These are phyloP conservation scores for Mikania micrantha DNA, from an alignment of 129 eudicot genomes.

Conservation along the genomic window DNA sequence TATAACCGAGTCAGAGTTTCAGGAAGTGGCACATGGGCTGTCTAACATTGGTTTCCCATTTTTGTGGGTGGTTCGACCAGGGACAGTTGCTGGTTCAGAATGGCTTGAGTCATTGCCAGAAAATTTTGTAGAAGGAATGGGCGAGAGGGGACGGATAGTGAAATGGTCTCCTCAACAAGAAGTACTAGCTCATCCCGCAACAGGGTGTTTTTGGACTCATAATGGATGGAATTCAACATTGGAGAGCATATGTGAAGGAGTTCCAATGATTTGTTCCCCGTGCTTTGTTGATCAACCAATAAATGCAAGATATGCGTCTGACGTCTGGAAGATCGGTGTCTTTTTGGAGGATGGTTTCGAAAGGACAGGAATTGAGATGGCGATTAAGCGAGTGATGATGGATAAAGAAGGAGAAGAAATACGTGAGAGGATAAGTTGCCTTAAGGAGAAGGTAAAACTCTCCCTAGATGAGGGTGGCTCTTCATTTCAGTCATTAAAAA, in stretches of 20 bases:
- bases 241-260: slow-evolving; percentile 47
- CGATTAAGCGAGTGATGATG: slow-evolving; percentile 30
- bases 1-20: slow-evolving; percentile 18
- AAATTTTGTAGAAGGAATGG: slow-evolving; percentile 3
- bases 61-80: slow-evolving; percentile 50
- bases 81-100: slow-evolving; percentile 28
- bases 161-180: slow-evolving; percentile 51
- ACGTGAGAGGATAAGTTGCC: slow-evolving; percentile 7
- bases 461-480: slow-evolving; percentile 33
- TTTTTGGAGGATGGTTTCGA: slow-evolving; percentile 30
- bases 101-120: slow-evolving; percentile 7
- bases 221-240: slow-evolving; percentile 48
- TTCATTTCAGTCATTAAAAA: slow-evolving; percentile 20
- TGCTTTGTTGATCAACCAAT: slow-evolving; percentile 31
- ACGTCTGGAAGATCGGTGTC: slow-evolving; percentile 41
- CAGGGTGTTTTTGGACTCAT: slow-evolving; percentile 43
- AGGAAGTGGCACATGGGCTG: slow-evolving; percentile 49
- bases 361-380: slow-evolving; percentile 21
- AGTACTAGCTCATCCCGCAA: slow-evolving; percentile 38
- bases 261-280: slow-evolving; percentile 52
- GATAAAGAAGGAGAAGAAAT: slow-evolving; percentile 36
- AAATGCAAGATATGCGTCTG: slow-evolving; percentile 35
- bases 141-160: slow-evolving; percentile 37
- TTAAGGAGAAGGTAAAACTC: slow-evolving; percentile 21
- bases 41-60: slow-evolving; percentile 19